Conservation (phyloP, 768 basidiomycete genomes). For the Lentinula sp. region DNA sequence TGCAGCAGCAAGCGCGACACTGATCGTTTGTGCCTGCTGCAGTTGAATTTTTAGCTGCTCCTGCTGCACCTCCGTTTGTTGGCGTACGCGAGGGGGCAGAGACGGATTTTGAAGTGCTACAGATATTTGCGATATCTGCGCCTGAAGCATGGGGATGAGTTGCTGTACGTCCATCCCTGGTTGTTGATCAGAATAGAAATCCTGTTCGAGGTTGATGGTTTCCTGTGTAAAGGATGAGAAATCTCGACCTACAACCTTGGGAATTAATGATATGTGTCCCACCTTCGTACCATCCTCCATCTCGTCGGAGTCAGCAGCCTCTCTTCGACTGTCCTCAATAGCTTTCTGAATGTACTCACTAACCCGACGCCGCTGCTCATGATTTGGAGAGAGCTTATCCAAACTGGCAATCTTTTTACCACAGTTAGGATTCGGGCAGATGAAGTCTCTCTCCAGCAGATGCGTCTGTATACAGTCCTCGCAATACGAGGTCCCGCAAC, state of each 20-base stretch:
- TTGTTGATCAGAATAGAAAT: constrained; percentile 70
- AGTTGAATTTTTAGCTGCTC: constrained; percentile 77
- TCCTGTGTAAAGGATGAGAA: not conserved
- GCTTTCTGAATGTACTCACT: constrained; percentile 76
- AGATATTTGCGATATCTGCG: constrained; percentile 75
- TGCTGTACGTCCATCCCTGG: constrained; percentile 63
- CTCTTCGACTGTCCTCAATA: constrained; percentile 73
- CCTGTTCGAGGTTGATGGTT: constrained; percentile 37
- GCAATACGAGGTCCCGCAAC: constrained; percentile 87
- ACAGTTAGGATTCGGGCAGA: constrained; percentile 88
- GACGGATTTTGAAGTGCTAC: constrained; percentile 74
- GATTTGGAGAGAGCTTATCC: constrained; percentile 81
- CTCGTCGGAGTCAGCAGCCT: constrained; percentile 39
- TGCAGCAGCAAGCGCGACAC: constrained; percentile 57
- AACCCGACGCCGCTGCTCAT: constrained; percentile 71
- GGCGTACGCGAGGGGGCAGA: constrained; percentile 66
- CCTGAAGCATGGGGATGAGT: constrained; percentile 78
- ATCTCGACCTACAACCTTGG: not conserved
- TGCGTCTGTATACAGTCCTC: constrained; percentile 97
- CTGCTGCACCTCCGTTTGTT: constrained; percentile 78
- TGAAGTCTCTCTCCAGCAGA: constrained; percentile 90
- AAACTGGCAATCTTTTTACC: constrained; percentile 81
- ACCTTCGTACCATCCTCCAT: constrained; percentile 9
- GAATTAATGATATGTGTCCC: not conserved
- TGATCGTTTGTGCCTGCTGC: constrained; percentile 71